These are phyloP conservation scores for Pigoraptor vietnamica DNA, from an alignment of 78 protist genomes.

Conservation along the genomic window DNA sequence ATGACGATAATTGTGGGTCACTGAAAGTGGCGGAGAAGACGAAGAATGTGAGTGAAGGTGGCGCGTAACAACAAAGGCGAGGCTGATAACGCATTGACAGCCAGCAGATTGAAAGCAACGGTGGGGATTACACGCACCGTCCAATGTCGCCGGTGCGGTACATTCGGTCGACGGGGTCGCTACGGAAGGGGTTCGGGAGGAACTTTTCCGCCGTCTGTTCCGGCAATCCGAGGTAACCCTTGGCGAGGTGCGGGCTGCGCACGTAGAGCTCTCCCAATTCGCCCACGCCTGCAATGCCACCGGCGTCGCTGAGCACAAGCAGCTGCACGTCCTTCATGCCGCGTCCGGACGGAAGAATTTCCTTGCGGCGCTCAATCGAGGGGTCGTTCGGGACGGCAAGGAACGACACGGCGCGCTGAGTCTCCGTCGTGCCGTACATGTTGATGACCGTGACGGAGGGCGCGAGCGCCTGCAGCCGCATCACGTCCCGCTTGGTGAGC, in stretches of 20 bases:
- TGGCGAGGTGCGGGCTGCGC: conserved; percentile 41
- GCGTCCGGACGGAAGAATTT: conserved; percentile 51
- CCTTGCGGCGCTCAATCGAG: conserved; percentile 10
- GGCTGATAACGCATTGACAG: no score
- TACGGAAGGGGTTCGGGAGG: conserved; percentile 43
- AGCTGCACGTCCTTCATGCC: conserved; percentile 69
- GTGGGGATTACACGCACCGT: not conserved
- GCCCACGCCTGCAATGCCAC: conserved; percentile 40
- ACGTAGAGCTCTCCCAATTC: conserved; percentile 58
- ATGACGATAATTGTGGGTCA: no score
- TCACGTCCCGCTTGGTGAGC: conserved; percentile 56
- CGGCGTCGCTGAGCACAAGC: conserved; percentile 19
- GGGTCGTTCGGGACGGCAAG: conserved; percentile 3
- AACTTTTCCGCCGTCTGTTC: conserved; percentile 46
- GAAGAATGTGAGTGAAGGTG: no score
- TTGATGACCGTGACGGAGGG: conserved; percentile 50
- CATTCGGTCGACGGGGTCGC: conserved; percentile 20
- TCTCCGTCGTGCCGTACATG: conserved; percentile 81
- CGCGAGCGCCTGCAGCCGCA: conserved; percentile 41
- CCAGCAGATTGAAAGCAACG: no score
- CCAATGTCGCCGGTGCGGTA: conserved; percentile 72
- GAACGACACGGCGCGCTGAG: conserved; percentile 43
- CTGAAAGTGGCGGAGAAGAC: no score
- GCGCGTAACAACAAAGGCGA: no score
- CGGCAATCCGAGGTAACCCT: conserved; percentile 45